Percentiles rank a stretch among this genome's conserved stretches.
These are phyloP conservation scores for Sistotremastrum niveocremeum DNA, from an alignment of 768 basidiomycete species.

Conservation along the genomic window DNA sequence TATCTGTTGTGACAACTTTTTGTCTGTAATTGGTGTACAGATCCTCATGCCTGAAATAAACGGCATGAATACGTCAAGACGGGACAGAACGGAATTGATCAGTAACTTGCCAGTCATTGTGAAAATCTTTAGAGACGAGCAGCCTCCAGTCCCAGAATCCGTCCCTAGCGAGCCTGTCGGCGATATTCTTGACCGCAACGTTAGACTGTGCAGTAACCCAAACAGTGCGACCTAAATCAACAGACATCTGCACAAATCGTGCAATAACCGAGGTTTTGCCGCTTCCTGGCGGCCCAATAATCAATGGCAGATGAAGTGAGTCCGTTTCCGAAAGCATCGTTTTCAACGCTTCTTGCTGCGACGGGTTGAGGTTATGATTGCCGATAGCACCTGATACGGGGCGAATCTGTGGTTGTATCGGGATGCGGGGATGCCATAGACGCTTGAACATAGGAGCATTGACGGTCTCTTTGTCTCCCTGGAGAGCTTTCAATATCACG, in stretches of 20 bases:
- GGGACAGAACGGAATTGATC: background rate
- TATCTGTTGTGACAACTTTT: constrained; percentile 40
- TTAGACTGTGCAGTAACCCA: constrained; percentile 82
- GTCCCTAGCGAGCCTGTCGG: constrained; percentile 53
- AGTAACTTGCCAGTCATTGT: constrained; percentile 42
- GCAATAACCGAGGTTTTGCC: constrained; percentile 68
- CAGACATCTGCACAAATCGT: constrained; percentile 38
- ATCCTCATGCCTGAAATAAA: constrained; percentile 62
- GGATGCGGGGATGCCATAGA: constrained; percentile 15
- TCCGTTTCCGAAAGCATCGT: constrained; percentile 26
- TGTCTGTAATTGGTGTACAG: constrained; percentile 37
- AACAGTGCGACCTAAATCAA: constrained; percentile 27
- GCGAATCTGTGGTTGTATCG: background rate
- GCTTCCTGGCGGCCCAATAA: constrained; percentile 48
- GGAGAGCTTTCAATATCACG: constrained; percentile 21
- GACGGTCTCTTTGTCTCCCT: constrained; percentile 16
- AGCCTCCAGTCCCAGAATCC: constrained; percentile 46
- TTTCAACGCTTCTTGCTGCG: constrained; percentile 24
- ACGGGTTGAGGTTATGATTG: constrained; percentile 12
- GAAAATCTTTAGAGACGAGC: constrained; percentile 60
- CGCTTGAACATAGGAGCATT: constrained; percentile 14
- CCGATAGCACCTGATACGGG: constrained; percentile 1
- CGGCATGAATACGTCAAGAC: constrained; percentile 5
- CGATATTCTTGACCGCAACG: constrained; percentile 83
- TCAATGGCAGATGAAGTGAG: background rate